Evolutionary conservation across 2,329 filamentous ascomycete species (phyloP).

Genomic region (Cadophora gregata): DNA sequence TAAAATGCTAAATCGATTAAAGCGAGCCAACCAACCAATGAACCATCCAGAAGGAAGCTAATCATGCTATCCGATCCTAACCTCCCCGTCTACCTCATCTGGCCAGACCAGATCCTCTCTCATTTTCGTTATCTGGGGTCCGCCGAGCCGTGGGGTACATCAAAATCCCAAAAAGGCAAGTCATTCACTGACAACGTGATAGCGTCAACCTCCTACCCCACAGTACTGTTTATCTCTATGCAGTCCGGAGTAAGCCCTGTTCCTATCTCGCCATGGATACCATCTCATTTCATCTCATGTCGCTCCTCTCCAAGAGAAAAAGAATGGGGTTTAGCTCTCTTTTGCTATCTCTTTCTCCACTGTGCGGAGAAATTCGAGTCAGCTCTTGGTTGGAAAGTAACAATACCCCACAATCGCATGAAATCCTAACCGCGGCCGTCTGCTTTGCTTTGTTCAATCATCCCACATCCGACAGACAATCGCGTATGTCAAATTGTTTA

Average conservation of each 20-base stretch:
- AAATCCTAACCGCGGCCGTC: not conserved
- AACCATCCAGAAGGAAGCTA: too few species aligned
- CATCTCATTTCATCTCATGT: not conserved
- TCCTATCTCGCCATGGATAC: not conserved
- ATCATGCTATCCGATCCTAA: too few species aligned
- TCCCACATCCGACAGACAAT: not conserved
- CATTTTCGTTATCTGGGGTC: not conserved
- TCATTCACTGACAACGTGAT: conserved; percentile 1
- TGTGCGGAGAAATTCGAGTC: not conserved
- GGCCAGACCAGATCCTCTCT: not conserved
- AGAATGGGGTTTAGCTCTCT: too few species aligned
- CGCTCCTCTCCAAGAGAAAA: too few species aligned
- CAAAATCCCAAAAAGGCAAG: conserved; percentile 1
- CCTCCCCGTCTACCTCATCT: not conserved
- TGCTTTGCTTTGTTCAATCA: not conserved
- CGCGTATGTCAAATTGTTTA: not conserved
- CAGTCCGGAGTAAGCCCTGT: not conserved
- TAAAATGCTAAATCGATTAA: not conserved
- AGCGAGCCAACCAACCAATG: not conserved
- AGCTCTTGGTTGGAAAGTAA: not conserved
- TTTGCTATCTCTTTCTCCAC: not conserved
- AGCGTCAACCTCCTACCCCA: not conserved
- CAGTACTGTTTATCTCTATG: not conserved
- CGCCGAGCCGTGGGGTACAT: conserved; percentile 13
- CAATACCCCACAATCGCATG: conserved; percentile 9